These are phyloP conservation scores for Podila minutissima DNA, from an alignment of 192 early-diverging fungal genomes.

Conservation along the genomic window DNA sequence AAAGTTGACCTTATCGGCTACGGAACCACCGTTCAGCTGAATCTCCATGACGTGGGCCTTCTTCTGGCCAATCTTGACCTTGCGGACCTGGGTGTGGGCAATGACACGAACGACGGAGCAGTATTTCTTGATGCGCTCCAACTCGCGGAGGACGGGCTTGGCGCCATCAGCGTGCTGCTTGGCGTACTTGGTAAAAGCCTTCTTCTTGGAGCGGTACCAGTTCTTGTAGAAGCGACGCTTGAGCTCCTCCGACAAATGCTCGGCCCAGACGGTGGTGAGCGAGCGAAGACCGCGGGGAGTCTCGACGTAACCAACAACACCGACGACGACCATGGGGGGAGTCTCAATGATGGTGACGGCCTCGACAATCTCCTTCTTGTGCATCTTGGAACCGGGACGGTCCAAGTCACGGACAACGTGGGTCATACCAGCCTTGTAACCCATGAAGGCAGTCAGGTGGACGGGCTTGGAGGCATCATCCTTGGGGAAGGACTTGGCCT, in stretches of 20 bases:
- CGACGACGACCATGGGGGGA: constrained; percentile 96
- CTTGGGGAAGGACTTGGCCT: constrained; percentile 99
- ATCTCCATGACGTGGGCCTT: constrained; percentile 99
- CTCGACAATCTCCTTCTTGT: constrained; percentile 99
- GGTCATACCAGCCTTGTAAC: constrained; percentile 99
- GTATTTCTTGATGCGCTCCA: constrained; percentile 99
- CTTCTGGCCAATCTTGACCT: constrained; percentile 96
- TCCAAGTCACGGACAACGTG: constrained; percentile 99
- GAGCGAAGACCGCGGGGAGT: constrained; percentile 98
- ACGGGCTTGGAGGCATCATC: constrained; percentile 95
- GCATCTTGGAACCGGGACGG: constrained; percentile 98
- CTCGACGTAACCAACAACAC: constrained; percentile 99
- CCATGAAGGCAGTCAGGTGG: constrained; percentile 99
- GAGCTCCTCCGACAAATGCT: constrained; percentile 97
- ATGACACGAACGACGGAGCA: constrained; percentile 97
- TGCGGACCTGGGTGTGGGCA: constrained; percentile 96
- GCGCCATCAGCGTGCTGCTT: constrained; percentile 93
- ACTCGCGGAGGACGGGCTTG: constrained; percentile 89
- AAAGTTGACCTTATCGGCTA: constrained; percentile 98
- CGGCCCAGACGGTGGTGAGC: constrained; percentile 99
- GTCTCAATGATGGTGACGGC: constrained; percentile 98
- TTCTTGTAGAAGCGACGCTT: constrained; percentile 99
- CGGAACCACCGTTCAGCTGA: constrained; percentile 98
- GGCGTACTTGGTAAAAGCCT: constrained; percentile 99
- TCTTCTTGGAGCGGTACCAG: constrained; percentile 99